phyloP scores from a whole-genome alignment of 108 stramenopile species.

The Nitzschia putrida region DNA sequence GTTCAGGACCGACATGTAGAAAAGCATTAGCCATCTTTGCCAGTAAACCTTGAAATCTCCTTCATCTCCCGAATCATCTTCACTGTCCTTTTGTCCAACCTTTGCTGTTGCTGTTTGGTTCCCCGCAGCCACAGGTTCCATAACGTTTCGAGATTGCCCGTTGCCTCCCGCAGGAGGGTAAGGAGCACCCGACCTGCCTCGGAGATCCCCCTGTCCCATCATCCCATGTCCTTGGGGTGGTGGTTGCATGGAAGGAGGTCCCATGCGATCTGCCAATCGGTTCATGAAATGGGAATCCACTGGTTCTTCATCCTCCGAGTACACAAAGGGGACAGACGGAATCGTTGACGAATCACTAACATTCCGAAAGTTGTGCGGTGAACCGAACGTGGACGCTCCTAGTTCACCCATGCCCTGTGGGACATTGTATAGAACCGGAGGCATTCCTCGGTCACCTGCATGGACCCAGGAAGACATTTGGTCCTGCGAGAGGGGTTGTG shows the following conservation, averaged over 20 bases:
- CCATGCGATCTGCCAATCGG: not conserved
- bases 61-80: not conserved
- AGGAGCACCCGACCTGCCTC: not conserved
- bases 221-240: not conserved
- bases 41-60: conserved; percentile 62
- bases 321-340: conserved; percentile 21
- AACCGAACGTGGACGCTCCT: not conserved
- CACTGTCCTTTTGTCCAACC: not conserved
- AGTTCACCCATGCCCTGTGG: not conserved
- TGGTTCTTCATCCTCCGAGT: conserved; percentile 43
- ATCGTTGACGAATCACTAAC: not conserved
- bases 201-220: not conserved
- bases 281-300: conserved; percentile 5
- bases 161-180: not conserved
- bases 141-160: not conserved
- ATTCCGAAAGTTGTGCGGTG: not conserved
- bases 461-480: conserved; percentile 35
- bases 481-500: conserved; percentile 28
- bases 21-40: conserved; percentile 79
- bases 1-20: conserved; percentile 78
- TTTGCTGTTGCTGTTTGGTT: not conserved
- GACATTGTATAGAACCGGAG: not conserved
- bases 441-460: not conserved
- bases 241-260: not conserved
- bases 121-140: no score